phyloP scores from a whole-genome alignment of 2,329 filamentous ascomycete genomes.

The Acarospora socialis region DNA sequence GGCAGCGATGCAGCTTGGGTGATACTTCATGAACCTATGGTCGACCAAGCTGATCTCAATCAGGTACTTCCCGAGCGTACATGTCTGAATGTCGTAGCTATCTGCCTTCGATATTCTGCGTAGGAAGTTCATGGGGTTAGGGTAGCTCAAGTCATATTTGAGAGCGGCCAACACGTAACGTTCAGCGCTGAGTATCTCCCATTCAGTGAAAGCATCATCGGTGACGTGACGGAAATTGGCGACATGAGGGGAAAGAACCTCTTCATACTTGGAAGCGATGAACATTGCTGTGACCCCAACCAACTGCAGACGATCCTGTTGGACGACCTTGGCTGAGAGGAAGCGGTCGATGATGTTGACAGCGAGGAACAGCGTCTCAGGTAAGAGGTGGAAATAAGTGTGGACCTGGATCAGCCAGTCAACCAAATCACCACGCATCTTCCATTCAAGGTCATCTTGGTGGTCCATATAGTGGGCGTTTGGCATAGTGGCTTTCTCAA shows the following conservation, averaged over 20 bases:
- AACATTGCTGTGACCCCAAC: conserved; percentile 99
- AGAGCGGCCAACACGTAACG: conserved; percentile 82
- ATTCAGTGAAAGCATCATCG: conserved; percentile 88
- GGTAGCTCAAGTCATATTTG: conserved; percentile 95
- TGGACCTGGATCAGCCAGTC: conserved; percentile 99
- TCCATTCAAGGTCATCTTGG: conserved; percentile 93
- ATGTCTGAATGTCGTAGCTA: conserved; percentile 96
- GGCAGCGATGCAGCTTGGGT: conserved; percentile 79
- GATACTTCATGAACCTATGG: conserved; percentile 80
- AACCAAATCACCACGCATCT: conserved; percentile 90
- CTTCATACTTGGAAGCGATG: conserved; percentile 97
- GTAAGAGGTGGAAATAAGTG: conserved; percentile 86
- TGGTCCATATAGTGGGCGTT: conserved; percentile 92
- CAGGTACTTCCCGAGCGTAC: conserved; percentile 92
- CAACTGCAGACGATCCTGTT: conserved; percentile 87
- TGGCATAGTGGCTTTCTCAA: conserved; percentile 67
- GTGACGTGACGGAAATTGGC: conserved; percentile 95
- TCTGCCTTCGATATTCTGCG: conserved; percentile 97
- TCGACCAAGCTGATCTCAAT: conserved; percentile 95
- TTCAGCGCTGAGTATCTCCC: conserved; percentile 94
- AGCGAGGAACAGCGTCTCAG: conserved; percentile 89
- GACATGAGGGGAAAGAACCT: conserved; percentile 91
- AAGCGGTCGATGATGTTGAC: conserved; percentile 99
- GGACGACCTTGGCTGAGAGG: conserved; percentile 86
- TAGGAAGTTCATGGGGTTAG: conserved; percentile 99